Base-by-base conservation (phyloP, 2,329 filamentous ascomycete genomes). In the Gnomoniopsis smithogilvyi region DNA sequence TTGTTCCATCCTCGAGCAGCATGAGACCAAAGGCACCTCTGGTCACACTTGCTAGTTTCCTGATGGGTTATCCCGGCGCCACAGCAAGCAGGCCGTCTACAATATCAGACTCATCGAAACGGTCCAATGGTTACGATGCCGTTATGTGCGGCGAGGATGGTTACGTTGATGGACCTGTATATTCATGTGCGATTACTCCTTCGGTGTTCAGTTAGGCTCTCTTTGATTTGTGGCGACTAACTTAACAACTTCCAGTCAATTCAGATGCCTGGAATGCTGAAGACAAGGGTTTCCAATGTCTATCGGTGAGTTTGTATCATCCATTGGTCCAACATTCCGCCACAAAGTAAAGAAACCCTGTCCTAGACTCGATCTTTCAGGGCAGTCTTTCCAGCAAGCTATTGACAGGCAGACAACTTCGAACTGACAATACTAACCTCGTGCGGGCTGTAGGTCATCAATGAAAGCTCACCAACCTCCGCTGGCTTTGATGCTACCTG, bases 251-350 rank as follows among this genome's bases (percentile, higher is more conserved):
- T 24, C 15, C 56, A 71, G 69, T 67, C 54, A 66, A 67, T 54
- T 64, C 70, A 15, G 70, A 72, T 38, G 69, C 70, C 48, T 72
- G 70, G 70, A 69, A 70, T 56, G 61, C 68, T 8, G 63, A 69
- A 46, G 60, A 49, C 7, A 45, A 59, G 26, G 68, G 69, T 33
- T 71, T 70, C 52, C 65, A 68, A 41, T 72, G 70, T 62, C 64
- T 72, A 15, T 66, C 64, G 34, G 70, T 70, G 59, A 64, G 69
- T 64, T 49, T 4, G 10, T 12, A n/a, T 1, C 6, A 15, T 7
- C 22, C 19, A 26, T 26, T 26, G 21, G 26, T 41, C 34, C 46
- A 22, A 33, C 26, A 14, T 10, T n/a, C 33, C 41, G 14, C n/a
- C n/a, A 19, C n/a, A n/a, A 34, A 49, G 19, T 17, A 34, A 3